Evolutionary conservation across 441 rosid species (phyloP).

Genomic region (Oxalis stricta): DNA sequence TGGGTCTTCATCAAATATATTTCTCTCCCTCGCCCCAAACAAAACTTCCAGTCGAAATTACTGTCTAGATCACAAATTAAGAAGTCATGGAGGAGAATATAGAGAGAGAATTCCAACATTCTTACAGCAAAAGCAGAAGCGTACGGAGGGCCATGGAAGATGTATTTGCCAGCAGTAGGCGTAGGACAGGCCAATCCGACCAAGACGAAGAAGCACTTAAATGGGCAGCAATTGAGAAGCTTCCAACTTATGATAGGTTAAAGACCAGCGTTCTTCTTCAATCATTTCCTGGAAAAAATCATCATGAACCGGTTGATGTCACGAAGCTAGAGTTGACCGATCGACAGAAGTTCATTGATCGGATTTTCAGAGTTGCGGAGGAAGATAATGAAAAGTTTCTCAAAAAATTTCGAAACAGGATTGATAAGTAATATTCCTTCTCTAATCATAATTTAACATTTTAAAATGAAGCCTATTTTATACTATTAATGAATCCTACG

Average conservation of each 20-base stretch:
- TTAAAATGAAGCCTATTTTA: background rate
- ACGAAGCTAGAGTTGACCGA: constrained; percentile 48
- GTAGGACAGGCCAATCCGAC: constrained; percentile 27
- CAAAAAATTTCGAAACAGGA: constrained; percentile 41
- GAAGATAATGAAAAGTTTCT: constrained; percentile 59
- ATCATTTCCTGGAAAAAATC: constrained; percentile 20
- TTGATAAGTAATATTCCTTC: constrained; percentile 34
- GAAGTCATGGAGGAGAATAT: too few species aligned
- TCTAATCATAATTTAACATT: background rate
- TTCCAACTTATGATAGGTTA: constrained; percentile 62
- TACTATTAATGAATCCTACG: background rate
- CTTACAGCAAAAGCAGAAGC: too few species aligned
- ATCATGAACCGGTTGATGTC: constrained; percentile 45
- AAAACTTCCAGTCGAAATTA: too few species aligned
- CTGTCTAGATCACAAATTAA: too few species aligned
- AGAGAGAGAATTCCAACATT: too few species aligned
- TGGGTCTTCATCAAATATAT: too few species aligned
- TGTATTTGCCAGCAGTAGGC: constrained; percentile 21
- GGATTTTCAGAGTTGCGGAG: constrained; percentile 50
- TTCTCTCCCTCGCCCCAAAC: too few species aligned
- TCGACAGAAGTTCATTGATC: constrained; percentile 44
- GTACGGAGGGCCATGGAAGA: constrained; percentile 53
- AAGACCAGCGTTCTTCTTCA: constrained; percentile 46
- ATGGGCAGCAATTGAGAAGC: constrained; percentile 86
- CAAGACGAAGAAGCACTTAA: constrained; percentile 83